Percentiles rank a stretch among this genome's conserved stretches.
These are phyloP conservation scores for Epicoccum nigrum DNA, from an alignment of 2,329 filamentous ascomycete genomes.

Conservation along the genomic window DNA sequence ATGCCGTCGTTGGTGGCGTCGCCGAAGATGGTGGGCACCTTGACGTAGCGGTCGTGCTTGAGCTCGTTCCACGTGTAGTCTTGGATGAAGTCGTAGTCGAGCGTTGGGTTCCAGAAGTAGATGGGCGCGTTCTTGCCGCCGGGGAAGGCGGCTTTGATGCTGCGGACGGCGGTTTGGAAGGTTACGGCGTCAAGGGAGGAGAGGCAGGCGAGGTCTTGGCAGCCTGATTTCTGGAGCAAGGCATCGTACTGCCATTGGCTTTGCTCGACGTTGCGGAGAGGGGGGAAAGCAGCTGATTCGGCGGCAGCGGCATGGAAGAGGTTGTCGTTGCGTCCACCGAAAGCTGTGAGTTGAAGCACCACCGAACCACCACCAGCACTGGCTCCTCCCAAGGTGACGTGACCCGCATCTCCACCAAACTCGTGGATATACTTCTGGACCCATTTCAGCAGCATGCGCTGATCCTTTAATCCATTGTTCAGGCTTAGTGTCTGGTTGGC, in stretches of 20 bases:
- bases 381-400: constrained; percentile 48
- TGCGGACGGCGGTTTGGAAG: constrained; percentile 48
- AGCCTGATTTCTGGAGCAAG: constrained; percentile 44
- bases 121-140: constrained; percentile 41
- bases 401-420: constrained; percentile 49
- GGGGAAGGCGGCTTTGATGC: constrained; percentile 47
- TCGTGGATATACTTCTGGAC: constrained; percentile 44
- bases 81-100: constrained; percentile 51
- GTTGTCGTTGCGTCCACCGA: constrained; percentile 44
- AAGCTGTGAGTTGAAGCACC: constrained; percentile 45
- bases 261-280: constrained; percentile 46
- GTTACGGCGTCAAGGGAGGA: constrained; percentile 42
- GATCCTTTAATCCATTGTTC: constrained; percentile 49
- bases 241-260: constrained; percentile 52
- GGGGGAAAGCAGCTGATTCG: constrained; percentile 48
- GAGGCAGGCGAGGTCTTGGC: constrained; percentile 49
- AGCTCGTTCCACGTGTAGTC: constrained; percentile 50
- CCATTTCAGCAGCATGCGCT: constrained; percentile 46
- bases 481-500: constrained; percentile 37
- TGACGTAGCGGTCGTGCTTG: constrained; percentile 46
- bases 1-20: constrained; percentile 55
- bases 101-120: constrained; percentile 52
- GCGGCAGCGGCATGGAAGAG: constrained; percentile 46
- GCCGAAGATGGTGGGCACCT: constrained; percentile 52
- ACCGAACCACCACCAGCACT: constrained; percentile 50